Evolutionary conservation across 345 rosid genomes (phyloP), one percentile per base, ranked within the genome.

Genomic region (Eutrema japonicum): DNA sequence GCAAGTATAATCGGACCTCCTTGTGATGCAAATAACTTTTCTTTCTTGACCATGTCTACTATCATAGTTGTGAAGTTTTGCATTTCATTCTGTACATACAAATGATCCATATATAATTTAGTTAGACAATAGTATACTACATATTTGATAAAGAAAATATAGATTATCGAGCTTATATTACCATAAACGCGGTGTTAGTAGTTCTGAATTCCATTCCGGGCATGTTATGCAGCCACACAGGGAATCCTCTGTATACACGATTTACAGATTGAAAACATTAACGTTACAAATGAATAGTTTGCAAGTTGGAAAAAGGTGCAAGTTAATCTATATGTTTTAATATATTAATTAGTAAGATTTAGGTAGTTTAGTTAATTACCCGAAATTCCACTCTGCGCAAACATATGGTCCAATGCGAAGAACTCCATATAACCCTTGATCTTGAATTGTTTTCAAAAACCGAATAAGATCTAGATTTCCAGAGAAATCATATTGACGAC

Each of bases 1-100:
- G 89, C 77, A 68, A 88, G 81, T 66, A 90, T 72, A 30, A 90
- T 88, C 2, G 94, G 96, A 6, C 96, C 94, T 75, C 96, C 94
- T 76, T 90, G 93, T 54, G 92, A 54, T 64, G 90, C 88, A 75
- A 83, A 88, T 32, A 90, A 22, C 66, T 88, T 88, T 58, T 81
- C 88, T 9, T 55, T 58, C 63, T 77, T 88, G 70, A 88, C 64
- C 93, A 85, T 84, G 5, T 87, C 76, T 14, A 90, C 90, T 11
- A 93, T 88, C 73, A 80, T 45, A 2, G 82, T 70, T 8, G 91
- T 87, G 52, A 88, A 93, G 5, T 83, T 90, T 76, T 88, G 76
- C 98, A 93, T 93, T 70, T 88, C 94, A 51, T 78, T 74, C 93
- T 82, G 37, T 8, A 37, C n/a, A n/a, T 37, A 41, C 10, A 26